A percentile compares a stretch with the other conserved stretches of the same genome.
phyloP scores from a whole-genome alignment of 805 yeast species.

The Ogataea trehalophila region DNA sequence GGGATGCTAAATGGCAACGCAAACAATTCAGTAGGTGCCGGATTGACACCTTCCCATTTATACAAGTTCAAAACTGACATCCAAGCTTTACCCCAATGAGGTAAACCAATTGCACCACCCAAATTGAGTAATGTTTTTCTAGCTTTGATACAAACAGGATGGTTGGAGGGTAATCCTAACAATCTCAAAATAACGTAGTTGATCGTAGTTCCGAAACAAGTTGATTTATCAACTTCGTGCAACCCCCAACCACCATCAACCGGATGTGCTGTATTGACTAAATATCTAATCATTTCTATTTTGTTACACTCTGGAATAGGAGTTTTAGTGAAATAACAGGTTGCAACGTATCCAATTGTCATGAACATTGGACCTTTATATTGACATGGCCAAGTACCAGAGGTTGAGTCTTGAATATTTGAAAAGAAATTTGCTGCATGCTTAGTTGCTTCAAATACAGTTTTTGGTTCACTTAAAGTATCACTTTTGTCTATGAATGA shows the following conservation, averaged over 20 bases:
- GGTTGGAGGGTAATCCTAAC: slow-evolving; percentile 68
- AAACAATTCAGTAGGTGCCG: slow-evolving; percentile 97
- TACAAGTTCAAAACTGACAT: slow-evolving; percentile 73
- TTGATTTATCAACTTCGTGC: slow-evolving; percentile 86
- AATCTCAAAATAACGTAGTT: slow-evolving; percentile 80
- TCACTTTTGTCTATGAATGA: slow-evolving; percentile 12
- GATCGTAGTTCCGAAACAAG: slow-evolving; percentile 90
- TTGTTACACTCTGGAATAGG: slow-evolving; percentile 62
- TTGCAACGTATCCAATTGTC: slow-evolving; percentile 82
- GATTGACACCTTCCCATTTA: slow-evolving; percentile 95
- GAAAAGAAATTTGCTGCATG: slow-evolving; percentile 72
- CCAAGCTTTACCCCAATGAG: slow-evolving; percentile 99
- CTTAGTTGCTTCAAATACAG: slow-evolving; percentile 50
- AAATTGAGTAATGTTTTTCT: slow-evolving; percentile 59
- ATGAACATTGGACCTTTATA: slow-evolving; percentile 98
- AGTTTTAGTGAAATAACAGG: slow-evolving; percentile 63
- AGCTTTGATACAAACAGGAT: slow-evolving; percentile 76
- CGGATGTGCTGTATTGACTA: slow-evolving; percentile 91
- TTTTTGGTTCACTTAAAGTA: slow-evolving; percentile 29
- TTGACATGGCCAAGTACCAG: slow-evolving; percentile 89
- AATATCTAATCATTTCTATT: slow-evolving; percentile 73
- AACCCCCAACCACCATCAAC: slow-evolving; percentile 99
- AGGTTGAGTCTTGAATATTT: slow-evolving; percentile 62
- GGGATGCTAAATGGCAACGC: slow-evolving; percentile 75
- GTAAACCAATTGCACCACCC: slow-evolving; percentile 88